Evolutionary conservation across 2,329 filamentous ascomycete genomes (phyloP).

Genomic region (Ambrosiella cleistominuta): DNA sequence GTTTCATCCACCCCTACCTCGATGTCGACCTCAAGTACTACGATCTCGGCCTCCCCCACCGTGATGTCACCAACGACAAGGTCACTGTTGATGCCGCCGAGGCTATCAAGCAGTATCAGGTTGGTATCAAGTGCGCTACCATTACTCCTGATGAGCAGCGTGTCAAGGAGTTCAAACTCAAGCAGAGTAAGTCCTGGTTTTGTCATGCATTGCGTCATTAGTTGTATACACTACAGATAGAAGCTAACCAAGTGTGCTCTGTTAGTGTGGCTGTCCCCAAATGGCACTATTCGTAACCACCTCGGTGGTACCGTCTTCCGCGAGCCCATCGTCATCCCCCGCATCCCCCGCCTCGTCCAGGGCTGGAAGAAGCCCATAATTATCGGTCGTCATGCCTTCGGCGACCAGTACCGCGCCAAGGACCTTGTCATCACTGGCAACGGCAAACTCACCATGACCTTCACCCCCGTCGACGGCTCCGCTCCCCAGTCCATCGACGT

Average conservation of each 20-base stretch:
- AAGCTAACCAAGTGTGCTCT: conserved; percentile 1
- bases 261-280: conserved; percentile 91
- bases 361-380: conserved; percentile 99
- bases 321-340: conserved; percentile 91
- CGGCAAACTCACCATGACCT: conserved; percentile 88
- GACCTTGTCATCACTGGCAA: conserved; percentile 68
- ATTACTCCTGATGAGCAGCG: conserved; percentile 96
- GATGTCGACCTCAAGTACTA: conserved; percentile 98
- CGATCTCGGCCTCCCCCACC: conserved; percentile 81
- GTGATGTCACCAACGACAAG: conserved; percentile 89
- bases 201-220: background rate
- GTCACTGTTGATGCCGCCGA: conserved; percentile 90
- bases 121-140: conserved; percentile 97
- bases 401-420: conserved; percentile 96
- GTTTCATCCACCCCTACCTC: conserved; percentile 91
- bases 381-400: conserved; percentile 95
- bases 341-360: conserved; percentile 80
- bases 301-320: conserved; percentile 94
- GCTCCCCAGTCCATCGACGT: conserved; percentile 76
- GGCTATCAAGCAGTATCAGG: conserved; percentile 97
- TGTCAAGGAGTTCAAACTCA: conserved; percentile 95
- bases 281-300: conserved; percentile 65
- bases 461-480: conserved; percentile 60
- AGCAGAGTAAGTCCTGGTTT: conserved; percentile 56
- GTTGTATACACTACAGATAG: background rate